phyloP scores from a whole-genome alignment of 495 filamentous ascomycete species.

The Saxophila tyrrhenica region DNA sequence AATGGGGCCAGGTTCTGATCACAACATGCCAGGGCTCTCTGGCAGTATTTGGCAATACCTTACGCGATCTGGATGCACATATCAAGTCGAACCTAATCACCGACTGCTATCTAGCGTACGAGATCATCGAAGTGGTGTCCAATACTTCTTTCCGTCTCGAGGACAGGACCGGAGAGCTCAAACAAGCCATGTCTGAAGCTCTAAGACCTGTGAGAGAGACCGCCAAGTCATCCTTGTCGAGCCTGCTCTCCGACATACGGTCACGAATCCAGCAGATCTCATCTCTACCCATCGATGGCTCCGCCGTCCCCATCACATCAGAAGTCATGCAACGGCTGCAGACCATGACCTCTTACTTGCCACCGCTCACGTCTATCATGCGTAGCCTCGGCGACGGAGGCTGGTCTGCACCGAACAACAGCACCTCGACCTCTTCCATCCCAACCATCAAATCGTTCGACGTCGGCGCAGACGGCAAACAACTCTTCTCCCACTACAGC shows the following conservation, averaged over 20 bases:
- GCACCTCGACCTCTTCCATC: conserved; percentile 45
- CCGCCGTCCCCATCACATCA: conserved; percentile 61
- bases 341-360: conserved; percentile 74
- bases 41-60: conserved; percentile 69
- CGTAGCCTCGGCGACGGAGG: conserved; percentile 86
- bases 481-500: conserved; percentile 81
- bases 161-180: conserved; percentile 70
- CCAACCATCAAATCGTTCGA: conserved; percentile 69
- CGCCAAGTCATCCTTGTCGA: conserved; percentile 70
- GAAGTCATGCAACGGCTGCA: conserved; percentile 82
- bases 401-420: conserved; percentile 50
- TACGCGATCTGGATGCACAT: conserved; percentile 80
- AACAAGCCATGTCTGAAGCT: conserved; percentile 68
- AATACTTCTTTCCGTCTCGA: conserved; percentile 70
- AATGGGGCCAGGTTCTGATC: conserved; percentile 67
- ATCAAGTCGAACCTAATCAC: conserved; percentile 77
- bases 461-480: conserved; percentile 76
- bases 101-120: conserved; percentile 92
- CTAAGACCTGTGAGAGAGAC: conserved; percentile 85
- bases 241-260: conserved; percentile 79
- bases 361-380: conserved; percentile 80
- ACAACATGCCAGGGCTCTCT: conserved; percentile 66
- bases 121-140: conserved; percentile 87
- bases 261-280: conserved; percentile 49
- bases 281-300: conserved; percentile 67